Evolutionary conservation across 805 yeast species (phyloP), one percentile per base, ranked within the genome.

Genomic region (Ogataea zsoltii): DNA sequence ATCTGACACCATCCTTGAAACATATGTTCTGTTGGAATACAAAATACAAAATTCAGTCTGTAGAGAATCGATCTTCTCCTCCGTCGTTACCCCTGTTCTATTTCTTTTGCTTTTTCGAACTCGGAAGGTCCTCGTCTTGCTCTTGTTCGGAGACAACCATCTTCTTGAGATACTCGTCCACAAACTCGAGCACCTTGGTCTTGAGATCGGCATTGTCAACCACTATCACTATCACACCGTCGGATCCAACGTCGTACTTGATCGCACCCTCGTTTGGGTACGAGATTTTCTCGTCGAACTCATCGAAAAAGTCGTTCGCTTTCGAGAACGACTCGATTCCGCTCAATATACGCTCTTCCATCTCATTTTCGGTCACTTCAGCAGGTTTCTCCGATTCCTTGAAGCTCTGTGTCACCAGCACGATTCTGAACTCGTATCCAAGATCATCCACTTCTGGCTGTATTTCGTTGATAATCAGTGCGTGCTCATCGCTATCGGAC

Each of bases 201-300:
- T 66, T 68, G 52, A 79, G 62, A 26, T 59, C 64, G 15, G 54
- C 46, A 5, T 66, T 63, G 48, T 75, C 77, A 28, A 76, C 82
- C n/a, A 79, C 68, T 23, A 79, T 70, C 44, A 79, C 78, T 44
- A 79, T 79, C 44, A 79, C 62, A 3, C 84, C 84, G 55, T 79
- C 84, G 41, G 80, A 75, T 3, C 83, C 83, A 2, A 78, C 82
- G 49, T 79, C 83, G 53, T 79, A 79, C 56, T 78, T 77, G 51
- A 79, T 71, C 48, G 72, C 70, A 4, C 72, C 76, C 49, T 77
- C 79, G 51, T 79, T 79, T 3, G 83, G 83, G 33, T 72, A 66
- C 7, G 83, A 80, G 13, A 79, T 67, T 18, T 61, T 59, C 32
- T 67, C 74, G 56, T 79, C 84, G 53, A 79, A 79, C 31, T 58